Evolutionary conservation across 148 eudicot species (phyloP).

Genomic region (Cornus kousa): DNA sequence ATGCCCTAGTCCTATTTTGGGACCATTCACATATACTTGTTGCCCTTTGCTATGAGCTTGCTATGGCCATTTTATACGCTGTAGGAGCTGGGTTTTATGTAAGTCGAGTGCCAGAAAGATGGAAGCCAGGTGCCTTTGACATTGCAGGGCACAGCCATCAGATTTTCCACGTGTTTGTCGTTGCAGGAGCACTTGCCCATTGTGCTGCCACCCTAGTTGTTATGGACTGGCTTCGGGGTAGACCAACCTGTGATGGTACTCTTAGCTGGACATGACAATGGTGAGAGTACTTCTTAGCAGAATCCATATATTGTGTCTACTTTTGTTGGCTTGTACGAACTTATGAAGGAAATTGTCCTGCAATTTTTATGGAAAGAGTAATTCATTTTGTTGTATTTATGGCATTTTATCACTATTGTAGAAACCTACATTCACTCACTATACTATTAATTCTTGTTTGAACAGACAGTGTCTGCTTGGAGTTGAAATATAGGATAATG

Average conservation of each 20-base stretch:
- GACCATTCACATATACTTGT: slow-evolving; percentile 47
- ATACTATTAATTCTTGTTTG: neutral
- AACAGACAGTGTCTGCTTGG: neutral
- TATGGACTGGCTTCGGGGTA: slow-evolving; percentile 63
- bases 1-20: slow-evolving; percentile 51
- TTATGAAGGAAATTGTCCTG: neutral
- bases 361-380: neutral
- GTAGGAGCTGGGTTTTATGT: slow-evolving; percentile 68
- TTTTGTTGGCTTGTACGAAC: too few relatives aligned
- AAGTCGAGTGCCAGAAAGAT: slow-evolving; percentile 71
- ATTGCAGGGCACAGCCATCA: slow-evolving; percentile 91
- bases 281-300: neutral
- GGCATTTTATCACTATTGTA: neutral
- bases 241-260: slow-evolving; percentile 27
- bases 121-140: slow-evolving; percentile 86
- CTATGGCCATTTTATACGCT: slow-evolving; percentile 67
- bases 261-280: neutral
- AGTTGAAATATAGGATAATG: too few relatives aligned
- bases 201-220: slow-evolving; percentile 59
- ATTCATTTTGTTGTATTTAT: neutral
- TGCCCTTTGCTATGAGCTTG: slow-evolving; percentile 66
- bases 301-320: neutral
- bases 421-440: neutral
- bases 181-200: slow-evolving; percentile 72
- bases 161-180: slow-evolving; percentile 90